A percentile compares a stretch with the other conserved stretches of the same genome.
These are phyloP conservation scores for Lathyrus aphaca DNA, from an alignment of 306 rosid genomes.

Conservation along the genomic window DNA sequence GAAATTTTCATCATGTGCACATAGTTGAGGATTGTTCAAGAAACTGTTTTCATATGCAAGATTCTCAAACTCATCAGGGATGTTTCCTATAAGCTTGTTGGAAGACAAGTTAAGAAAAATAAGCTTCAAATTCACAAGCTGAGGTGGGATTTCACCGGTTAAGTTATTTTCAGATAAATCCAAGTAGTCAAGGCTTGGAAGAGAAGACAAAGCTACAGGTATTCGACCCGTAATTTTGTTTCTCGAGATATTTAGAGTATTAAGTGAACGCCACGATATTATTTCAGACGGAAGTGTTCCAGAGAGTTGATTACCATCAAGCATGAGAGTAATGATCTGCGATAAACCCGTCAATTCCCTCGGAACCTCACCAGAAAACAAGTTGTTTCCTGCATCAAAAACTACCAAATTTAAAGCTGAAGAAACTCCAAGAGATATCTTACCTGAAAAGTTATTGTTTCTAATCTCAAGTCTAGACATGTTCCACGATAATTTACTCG, in stretches of 20 bases:
- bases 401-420: slow-evolving; percentile 53
- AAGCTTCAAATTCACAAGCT: slow-evolving; percentile 54
- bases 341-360: slow-evolving; percentile 60
- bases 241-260: slow-evolving; percentile 59
- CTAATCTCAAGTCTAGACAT: slow-evolving; percentile 66
- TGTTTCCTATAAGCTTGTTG: slow-evolving; percentile 69
- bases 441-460: slow-evolving; percentile 72
- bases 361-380: slow-evolving; percentile 68
- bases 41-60: slow-evolving; percentile 67
- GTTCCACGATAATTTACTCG: slow-evolving; percentile 52
- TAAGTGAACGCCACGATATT: slow-evolving; percentile 64
- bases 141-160: slow-evolving; percentile 74
- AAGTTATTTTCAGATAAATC: slow-evolving; percentile 72
- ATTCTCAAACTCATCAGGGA: slow-evolving; percentile 66
- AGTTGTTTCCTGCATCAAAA: slow-evolving; percentile 71
- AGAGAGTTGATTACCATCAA: slow-evolving; percentile 68
- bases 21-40: slow-evolving; percentile 67
- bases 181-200: slow-evolving; percentile 61
- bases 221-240: slow-evolving; percentile 73
- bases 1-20: slow-evolving; percentile 46
- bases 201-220: slow-evolving; percentile 54
- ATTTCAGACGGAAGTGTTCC: slow-evolving; percentile 69
- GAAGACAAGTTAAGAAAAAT: slow-evolving; percentile 77
- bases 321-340: slow-evolving; percentile 49
- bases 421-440: slow-evolving; percentile 53